Evolutionary conservation across 2,329 filamentous ascomycete genomes (phyloP).

Genomic region (Geosmithia morbida): DNA sequence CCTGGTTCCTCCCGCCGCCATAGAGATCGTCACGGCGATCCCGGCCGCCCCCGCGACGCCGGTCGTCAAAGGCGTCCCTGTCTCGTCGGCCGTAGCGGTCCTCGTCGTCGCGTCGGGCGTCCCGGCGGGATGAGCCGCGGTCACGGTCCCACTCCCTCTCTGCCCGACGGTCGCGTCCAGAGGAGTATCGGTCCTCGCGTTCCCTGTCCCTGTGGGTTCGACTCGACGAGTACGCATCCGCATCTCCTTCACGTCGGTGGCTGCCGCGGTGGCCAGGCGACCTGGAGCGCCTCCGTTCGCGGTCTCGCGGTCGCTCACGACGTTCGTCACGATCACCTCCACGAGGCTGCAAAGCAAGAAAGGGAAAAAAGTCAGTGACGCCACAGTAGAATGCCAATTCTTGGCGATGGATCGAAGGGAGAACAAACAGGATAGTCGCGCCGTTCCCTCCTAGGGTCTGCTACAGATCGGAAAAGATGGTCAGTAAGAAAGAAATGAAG

Average conservation of each 20-base stretch:
- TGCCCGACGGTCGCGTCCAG: constrained; percentile 49
- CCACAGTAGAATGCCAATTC: neutral
- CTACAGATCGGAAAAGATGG: constrained; percentile 8
- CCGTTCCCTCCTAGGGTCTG: constrained; percentile 33
- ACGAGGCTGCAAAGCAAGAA: constrained; percentile 2
- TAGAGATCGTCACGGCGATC: constrained; percentile 25
- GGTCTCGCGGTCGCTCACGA: constrained; percentile 17
- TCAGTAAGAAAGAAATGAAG: constrained; percentile 12
- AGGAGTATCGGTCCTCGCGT: constrained; percentile 76
- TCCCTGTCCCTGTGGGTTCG: constrained; percentile 86
- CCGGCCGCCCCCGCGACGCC: constrained; percentile 34
- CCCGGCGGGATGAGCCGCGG: constrained; percentile 43
- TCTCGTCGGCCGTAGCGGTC: constrained; percentile 39
- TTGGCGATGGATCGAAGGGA: too few species aligned
- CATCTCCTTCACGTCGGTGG: constrained; percentile 59
- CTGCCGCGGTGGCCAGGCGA: constrained; percentile 61
- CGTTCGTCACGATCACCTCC: constrained; percentile 18
- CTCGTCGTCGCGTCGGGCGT: constrained; percentile 53
- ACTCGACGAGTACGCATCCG: constrained; percentile 87
- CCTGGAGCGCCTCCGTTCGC: constrained; percentile 65
- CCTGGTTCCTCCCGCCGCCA: constrained; percentile 15
- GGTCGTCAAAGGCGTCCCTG: constrained; percentile 36
- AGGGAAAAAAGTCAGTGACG: neutral
- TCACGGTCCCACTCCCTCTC: constrained; percentile 72
- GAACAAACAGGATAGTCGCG: constrained; percentile 39